A percentile compares a stretch with the other conserved stretches of the same genome.
Conservation (phyloP, 805 yeast species). For the Yarrowia sp. region DNA sequence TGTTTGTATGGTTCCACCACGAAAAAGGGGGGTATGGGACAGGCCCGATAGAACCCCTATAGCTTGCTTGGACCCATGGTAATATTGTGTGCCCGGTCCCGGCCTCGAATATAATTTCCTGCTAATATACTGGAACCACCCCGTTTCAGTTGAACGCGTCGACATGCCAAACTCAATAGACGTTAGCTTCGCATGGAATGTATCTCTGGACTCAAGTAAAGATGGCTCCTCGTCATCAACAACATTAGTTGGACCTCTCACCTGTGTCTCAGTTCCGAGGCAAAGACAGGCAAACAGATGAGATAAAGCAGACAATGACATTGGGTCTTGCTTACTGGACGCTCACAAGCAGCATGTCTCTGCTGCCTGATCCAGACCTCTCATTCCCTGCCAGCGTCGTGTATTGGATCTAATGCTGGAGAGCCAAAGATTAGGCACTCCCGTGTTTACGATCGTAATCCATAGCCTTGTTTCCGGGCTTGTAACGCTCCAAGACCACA, state of each 20-base stretch:
- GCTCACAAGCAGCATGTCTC: not conserved
- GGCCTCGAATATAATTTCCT: not conserved
- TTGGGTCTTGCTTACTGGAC: not conserved
- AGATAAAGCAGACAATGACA: not conserved
- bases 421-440: slow-evolving; percentile 1
- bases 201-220: not conserved
- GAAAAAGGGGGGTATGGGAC: not conserved
- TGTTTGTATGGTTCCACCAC: not conserved
- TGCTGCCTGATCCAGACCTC: not conserved
- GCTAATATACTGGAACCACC: not conserved
- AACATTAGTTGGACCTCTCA: not conserved
- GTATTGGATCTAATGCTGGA: not conserved
- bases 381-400: not conserved
- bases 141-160: slow-evolving; percentile 5
- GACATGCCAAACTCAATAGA: slow-evolving; percentile 10
- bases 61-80: not conserved
- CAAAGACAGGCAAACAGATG: not conserved
- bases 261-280: slow-evolving; percentile 1
- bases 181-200: slow-evolving; percentile 18
- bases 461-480: not conserved
- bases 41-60: not conserved
- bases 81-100: not conserved
- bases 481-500: too few relatives aligned
- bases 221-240: not conserved
- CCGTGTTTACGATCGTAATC: slow-evolving; percentile 4